phyloP scores from a whole-genome alignment of 352 stramenopile genomes.

The Blastocystis sp. region DNA sequence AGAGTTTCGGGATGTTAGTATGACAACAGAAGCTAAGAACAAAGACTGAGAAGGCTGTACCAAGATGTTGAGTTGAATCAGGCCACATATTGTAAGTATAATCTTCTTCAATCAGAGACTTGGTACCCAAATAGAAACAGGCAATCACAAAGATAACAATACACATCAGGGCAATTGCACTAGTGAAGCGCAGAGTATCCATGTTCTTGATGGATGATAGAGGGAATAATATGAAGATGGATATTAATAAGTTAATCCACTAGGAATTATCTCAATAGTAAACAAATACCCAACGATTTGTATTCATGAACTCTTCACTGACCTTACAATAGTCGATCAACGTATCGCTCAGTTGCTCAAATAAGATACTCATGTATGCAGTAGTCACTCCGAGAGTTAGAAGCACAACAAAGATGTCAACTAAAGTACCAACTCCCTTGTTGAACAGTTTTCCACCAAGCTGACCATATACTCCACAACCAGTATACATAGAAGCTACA shows the following conservation, averaged over 20 bases:
- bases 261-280: neutral
- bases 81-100: neutral
- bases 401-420: neutral
- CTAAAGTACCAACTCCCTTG: neutral
- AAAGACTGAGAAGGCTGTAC: neutral
- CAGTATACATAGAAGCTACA: neutral
- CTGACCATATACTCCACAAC: neutral
- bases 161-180: neutral
- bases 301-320: neutral
- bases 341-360: neutral
- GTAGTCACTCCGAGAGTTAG: neutral
- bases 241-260: neutral
- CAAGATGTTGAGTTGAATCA: neutral
- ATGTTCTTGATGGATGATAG: neutral
- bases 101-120: neutral
- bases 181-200: neutral
- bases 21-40: neutral
- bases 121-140: neutral
- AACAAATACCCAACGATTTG: neutral
- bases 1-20: neutral
- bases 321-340: neutral
- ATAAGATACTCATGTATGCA: constrained; percentile 21
- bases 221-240: neutral
- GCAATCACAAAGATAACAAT: neutral
- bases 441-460: neutral